Evolutionary conservation across 495 filamentous ascomycete genomes (phyloP).

Genomic region (Aspergillus funiculosus): DNA sequence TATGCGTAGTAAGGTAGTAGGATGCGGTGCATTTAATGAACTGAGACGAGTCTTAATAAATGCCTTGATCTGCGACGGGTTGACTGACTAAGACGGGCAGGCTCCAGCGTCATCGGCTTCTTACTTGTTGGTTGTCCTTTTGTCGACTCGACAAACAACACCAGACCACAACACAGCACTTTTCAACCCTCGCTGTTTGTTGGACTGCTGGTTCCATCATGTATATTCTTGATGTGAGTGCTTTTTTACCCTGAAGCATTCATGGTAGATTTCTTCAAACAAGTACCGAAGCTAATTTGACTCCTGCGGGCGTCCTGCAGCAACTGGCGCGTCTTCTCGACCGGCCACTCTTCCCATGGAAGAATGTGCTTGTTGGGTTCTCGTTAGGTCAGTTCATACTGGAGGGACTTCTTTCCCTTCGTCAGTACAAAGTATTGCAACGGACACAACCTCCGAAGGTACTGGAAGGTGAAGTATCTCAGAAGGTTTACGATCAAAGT

Average conservation of each 20-base stretch:
- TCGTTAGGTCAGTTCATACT: conserved; percentile 82
- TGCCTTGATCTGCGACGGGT: too few relatives aligned
- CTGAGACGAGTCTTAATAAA: too few relatives aligned
- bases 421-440: conserved; percentile 81
- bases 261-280: neutral
- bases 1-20: too few relatives aligned
- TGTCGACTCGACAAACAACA: too few relatives aligned
- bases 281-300: conserved; percentile 4
- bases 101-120: too few relatives aligned
- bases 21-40: too few relatives aligned
- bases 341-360: conserved; percentile 92
- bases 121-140: too few relatives aligned
- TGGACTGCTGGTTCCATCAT: conserved; percentile 27
- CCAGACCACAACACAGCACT: conserved; percentile 28
- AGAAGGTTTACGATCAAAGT: conserved; percentile 89
- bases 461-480: conserved; percentile 75
- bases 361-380: conserved; percentile 90
- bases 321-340: conserved; percentile 83
- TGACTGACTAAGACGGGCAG: too few relatives aligned
- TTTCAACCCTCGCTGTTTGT: conserved; percentile 20
- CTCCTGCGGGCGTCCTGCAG: conserved; percentile 37
- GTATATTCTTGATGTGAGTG: conserved; percentile 42
- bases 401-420: conserved; percentile 75
- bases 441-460: conserved; percentile 76
- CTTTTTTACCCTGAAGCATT: neutral